phyloP scores from a whole-genome alignment of 1,139 yeast species.

The Candida tropicalis region DNA sequence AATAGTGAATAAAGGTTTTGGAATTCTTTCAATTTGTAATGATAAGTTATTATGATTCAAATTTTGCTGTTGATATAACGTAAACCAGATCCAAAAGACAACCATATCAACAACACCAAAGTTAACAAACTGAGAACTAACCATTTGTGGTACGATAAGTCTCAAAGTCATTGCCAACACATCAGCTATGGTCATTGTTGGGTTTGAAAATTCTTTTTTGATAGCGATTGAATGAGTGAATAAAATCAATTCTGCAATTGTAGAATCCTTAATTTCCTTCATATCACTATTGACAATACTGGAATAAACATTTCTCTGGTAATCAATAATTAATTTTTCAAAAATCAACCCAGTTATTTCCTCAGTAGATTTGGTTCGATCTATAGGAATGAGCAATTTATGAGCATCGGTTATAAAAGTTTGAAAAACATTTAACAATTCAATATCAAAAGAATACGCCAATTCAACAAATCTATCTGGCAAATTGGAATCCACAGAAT shows the following conservation, averaged over 20 bases:
- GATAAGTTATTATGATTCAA: constrained; percentile 9
- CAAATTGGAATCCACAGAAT: constrained; percentile 19
- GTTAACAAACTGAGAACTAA: constrained; percentile 27
- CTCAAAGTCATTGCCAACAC: constrained; percentile 38
- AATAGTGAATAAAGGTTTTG: constrained; percentile 31
- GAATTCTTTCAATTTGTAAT: constrained; percentile 35
- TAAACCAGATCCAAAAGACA: constrained; percentile 46
- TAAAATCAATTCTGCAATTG: constrained; percentile 33
- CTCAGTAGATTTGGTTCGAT: constrained; percentile 21
- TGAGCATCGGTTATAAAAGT: constrained; percentile 31
- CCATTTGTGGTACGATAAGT: constrained; percentile 39
- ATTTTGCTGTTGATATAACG: constrained; percentile 27
- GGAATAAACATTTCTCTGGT: constrained; percentile 31
- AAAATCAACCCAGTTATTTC: constrained; percentile 34
- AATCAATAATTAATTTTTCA: constrained; percentile 37
- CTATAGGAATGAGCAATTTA: constrained; percentile 27
- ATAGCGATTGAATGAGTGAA: constrained; percentile 27
- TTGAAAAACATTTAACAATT: constrained; percentile 44
- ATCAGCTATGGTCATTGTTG: constrained; percentile 31
- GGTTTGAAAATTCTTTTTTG: constrained; percentile 19
- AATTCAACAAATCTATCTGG: constrained; percentile 54
- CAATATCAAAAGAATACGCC: constrained; percentile 64
- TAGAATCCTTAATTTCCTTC: constrained; percentile 30
- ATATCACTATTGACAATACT: constrained; percentile 30
- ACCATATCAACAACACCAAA: constrained; percentile 32